Base-by-base conservation (phyloP, 495 filamentous ascomycete species). In the Astrothelium subdiscretum region DNA sequence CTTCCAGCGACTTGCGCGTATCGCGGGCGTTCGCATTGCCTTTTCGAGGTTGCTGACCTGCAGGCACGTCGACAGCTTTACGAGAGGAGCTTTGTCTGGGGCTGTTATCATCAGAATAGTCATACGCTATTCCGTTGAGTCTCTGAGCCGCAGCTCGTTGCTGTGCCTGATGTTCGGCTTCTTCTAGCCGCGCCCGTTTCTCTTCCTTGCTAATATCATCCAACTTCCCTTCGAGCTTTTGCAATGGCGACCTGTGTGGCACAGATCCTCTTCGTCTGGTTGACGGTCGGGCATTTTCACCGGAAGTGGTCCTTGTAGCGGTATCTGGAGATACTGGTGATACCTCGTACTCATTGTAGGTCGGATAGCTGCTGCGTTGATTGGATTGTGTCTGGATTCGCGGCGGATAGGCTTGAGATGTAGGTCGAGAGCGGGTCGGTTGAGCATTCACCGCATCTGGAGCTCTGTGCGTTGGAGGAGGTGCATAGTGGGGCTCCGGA, bases 201-300 rank as follows among this genome's bases (percentile, higher is more conserved):
- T 95, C 91, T 68, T 95, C 90, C 72, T 95, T 96, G 71, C 86
- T 95, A 67, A 96, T 91, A 71, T 88, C 89, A 71, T 83, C 85
- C 62, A 97, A 78, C 59, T 90, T 91, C 42, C 87, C 83, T 75
- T 97, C 94, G 59, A 98, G 83, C 72, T 85, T 91, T 72, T 97
- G 94, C 26, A 98, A 76, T 32, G 94, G 94, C 57, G 92, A 96
- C 58, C 89, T 83, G 69, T 91, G 87, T 26, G 83, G 80, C 59
- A 90, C 87, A 75, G 84, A 89, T 44, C 78, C 77, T 43, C 68
- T 61, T 20, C 59, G 35, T 13, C 59, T 26, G 42, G 27, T 54
- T 13, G 27, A 62, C 2, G 38, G 15, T 26, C n/a, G n/a, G n/a
- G 26, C 24, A 35, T 31, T 59, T 31, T 20, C 35, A 38, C 35